Percentiles rank a stretch among this genome's conserved stretches.
Conservation (phyloP, 305 asterid species). For the Plantago lanceolata region DNA sequence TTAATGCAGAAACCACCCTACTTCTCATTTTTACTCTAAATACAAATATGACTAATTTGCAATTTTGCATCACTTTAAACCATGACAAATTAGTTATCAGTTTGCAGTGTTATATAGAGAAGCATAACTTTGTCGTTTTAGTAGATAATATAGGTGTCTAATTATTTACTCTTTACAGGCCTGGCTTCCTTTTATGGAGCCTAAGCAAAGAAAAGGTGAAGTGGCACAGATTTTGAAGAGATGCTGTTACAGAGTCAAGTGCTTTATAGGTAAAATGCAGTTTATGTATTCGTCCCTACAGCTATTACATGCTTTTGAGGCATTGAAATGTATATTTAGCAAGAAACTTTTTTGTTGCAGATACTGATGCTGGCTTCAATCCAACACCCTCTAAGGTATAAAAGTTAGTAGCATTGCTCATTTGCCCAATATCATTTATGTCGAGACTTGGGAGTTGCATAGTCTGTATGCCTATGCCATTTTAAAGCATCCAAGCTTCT, state of each 20-base stretch:
- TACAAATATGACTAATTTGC: too few relatives aligned
- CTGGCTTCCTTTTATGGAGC: conserved; percentile 86
- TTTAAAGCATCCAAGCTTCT: neutral
- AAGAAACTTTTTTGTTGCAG: conserved; percentile 39
- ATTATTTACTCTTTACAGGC: conserved; percentile 35
- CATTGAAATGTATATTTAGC: conserved; percentile 10
- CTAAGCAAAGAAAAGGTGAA: conserved; percentile 42
- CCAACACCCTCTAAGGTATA: conserved; percentile 77
- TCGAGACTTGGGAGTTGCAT: too few relatives aligned
- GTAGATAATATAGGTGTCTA: neutral
- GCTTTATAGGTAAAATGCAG: conserved; percentile 58
- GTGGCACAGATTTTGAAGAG: conserved; percentile 43
- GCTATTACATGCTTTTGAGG: neutral
- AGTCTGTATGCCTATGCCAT: neutral
- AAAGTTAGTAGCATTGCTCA: conserved; percentile 9
- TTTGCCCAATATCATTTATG: neutral
- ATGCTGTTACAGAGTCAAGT: conserved; percentile 60
- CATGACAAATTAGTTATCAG: neutral
- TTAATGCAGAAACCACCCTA: conserved; percentile 5
- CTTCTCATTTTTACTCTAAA: neutral
- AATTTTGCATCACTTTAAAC: too few relatives aligned
- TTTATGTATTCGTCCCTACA: conserved; percentile 1
- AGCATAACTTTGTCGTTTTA: neutral
- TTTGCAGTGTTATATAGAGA: too few relatives aligned
- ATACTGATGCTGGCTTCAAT: conserved; percentile 71